Evolutionary conservation across 1,284 basidiomycete species (phyloP).

Genomic region (Marasmius tenuissimus): DNA sequence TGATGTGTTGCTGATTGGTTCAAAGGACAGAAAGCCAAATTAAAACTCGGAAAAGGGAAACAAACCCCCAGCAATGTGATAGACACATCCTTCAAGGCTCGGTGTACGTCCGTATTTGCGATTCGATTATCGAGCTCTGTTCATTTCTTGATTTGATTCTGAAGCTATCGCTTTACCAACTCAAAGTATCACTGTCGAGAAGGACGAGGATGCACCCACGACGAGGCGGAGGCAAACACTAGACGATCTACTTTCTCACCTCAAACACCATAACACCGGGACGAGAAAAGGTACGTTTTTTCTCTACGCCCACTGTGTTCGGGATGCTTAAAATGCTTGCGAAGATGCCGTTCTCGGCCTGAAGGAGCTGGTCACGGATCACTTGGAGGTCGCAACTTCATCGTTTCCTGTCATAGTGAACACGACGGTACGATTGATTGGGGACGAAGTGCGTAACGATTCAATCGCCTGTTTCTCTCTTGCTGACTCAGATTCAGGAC

Average conservation of each 20-base stretch:
- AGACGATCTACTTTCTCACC: conserved; percentile 74
- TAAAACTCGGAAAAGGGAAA: conserved; percentile 96
- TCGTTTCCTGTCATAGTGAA: conserved; percentile 68
- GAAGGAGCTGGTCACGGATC: conserved; percentile 73
- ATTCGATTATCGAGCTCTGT: conserved; percentile 6
- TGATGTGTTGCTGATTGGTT: conserved; percentile 10
- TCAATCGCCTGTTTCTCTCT: background rate
- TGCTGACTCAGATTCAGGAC: conserved; percentile 43
- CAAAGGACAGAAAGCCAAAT: conserved; percentile 80
- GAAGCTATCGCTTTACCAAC: conserved; percentile 87
- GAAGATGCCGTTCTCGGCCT: conserved; percentile 83
- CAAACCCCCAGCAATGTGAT: conserved; percentile 81
- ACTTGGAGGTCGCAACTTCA: conserved; percentile 57
- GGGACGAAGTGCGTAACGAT: conserved; percentile 67
- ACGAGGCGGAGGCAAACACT: conserved; percentile 81
- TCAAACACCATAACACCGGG: conserved; percentile 82
- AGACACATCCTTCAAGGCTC: conserved; percentile 94
- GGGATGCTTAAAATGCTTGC: background rate
- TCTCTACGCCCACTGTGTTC: background rate
- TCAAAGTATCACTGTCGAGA: conserved; percentile 70
- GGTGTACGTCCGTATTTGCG: conserved; percentile 53
- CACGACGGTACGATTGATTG: conserved; percentile 70
- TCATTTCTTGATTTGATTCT: conserved; percentile 7
- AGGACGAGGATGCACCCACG: conserved; percentile 56
- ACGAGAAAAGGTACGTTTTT: conserved; percentile 64